A percentile compares a stretch with the other conserved stretches of the same genome.
phyloP scores from a whole-genome alignment of 2,329 filamentous ascomycete species.

The Acrocalymma vagum region DNA sequence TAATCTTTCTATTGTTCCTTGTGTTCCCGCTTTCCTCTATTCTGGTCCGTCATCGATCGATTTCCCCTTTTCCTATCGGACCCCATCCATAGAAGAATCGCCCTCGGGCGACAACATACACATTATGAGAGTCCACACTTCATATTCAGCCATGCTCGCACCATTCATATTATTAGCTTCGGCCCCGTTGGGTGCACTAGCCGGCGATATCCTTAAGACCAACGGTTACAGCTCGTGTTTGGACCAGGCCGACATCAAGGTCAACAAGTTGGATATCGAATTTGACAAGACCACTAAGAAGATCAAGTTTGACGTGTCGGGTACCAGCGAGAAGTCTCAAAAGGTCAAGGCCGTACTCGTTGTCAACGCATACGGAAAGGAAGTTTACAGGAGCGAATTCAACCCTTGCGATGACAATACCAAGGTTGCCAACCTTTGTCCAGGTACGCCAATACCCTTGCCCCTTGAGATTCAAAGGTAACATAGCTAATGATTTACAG shows the following conservation, averaged over 20 bases:
- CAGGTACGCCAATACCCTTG: conserved; percentile 63
- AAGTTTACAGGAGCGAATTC: conserved; percentile 81
- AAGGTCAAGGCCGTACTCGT: conserved; percentile 81
- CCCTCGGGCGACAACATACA: conserved; percentile 37
- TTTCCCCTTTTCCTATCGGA: conserved; percentile 20
- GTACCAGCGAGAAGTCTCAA: conserved; percentile 75
- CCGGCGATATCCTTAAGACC: conserved; percentile 78
- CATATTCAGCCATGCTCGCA: conserved; percentile 47
- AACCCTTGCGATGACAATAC: conserved; percentile 79
- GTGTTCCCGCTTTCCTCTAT: conserved; percentile 5
- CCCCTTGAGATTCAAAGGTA: neutral
- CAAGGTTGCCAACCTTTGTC: conserved; percentile 79
- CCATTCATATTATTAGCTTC: conserved; percentile 48
- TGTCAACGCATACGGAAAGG: conserved; percentile 83
- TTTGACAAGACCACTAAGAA: conserved; percentile 80
- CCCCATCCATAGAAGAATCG: conserved; percentile 22
- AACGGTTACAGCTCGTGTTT: conserved; percentile 80
- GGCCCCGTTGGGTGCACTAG: conserved; percentile 62
- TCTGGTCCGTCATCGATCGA: conserved; percentile 3
- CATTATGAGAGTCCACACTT: conserved; percentile 43
- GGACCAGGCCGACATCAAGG: conserved; percentile 67
- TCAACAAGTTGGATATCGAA: conserved; percentile 77
- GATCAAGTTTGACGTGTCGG: conserved; percentile 83
- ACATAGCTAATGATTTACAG: conserved; percentile 51
- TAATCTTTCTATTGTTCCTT: conserved; percentile 31